Conservation (phyloP, 2,329 filamentous ascomycete species). For the Seiridium cupressi region DNA sequence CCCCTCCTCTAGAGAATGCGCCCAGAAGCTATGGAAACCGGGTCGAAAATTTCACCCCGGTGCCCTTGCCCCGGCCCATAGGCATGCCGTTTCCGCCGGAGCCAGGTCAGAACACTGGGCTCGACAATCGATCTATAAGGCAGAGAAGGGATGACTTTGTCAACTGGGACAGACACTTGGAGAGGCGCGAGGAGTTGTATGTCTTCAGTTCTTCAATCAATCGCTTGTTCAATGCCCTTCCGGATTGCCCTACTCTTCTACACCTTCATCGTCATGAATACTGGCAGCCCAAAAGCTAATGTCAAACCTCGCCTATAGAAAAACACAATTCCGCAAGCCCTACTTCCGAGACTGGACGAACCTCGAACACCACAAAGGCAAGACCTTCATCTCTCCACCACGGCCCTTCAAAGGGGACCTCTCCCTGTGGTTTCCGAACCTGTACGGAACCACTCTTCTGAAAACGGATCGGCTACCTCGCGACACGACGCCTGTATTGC, state of each 20-base stretch:
- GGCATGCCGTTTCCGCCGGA: conserved; percentile 74
- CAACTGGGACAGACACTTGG: conserved; percentile 80
- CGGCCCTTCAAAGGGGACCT: conserved; percentile 80
- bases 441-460: conserved; percentile 74
- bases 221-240: too few relatives aligned
- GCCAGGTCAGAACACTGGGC: conserved; percentile 77
- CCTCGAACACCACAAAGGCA: conserved; percentile 78
- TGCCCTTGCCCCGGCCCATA: conserved; percentile 69
- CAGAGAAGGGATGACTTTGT: conserved; percentile 78
- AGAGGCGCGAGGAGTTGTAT: conserved; percentile 73
- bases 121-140: conserved; percentile 64
- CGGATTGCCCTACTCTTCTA: too few relatives aligned
- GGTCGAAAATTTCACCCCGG: conserved; percentile 54
- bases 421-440: conserved; percentile 91
- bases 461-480: conserved; percentile 47
- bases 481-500: conserved; percentile 75
- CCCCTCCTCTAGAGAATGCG: conserved; percentile 52
- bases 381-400: conserved; percentile 84
- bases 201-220: conserved; percentile 14
- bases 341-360: conserved; percentile 97
- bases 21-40: conserved; percentile 60
- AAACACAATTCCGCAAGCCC: conserved; percentile 74
- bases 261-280: not conserved
- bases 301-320: conserved; percentile 42
- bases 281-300: not conserved